Base-by-base conservation (phyloP, 140 eudicot genomes). In the Flaveria floridana region DNA sequence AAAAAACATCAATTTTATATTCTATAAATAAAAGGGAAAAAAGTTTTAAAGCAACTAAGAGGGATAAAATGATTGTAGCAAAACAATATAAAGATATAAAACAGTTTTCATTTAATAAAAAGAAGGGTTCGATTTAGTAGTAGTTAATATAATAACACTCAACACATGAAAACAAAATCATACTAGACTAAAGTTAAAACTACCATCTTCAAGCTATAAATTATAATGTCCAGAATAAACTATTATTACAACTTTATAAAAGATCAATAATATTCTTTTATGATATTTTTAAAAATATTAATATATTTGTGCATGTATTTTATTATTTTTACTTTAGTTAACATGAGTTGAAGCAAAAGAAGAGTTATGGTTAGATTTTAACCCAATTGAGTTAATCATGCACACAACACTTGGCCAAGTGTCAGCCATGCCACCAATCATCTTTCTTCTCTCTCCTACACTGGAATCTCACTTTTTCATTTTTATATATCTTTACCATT, bases 371-470 rank as follows among this genome's bases (percentile, higher is more conserved):
- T 78, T 71, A 78, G 46, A 48, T 73, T 65, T 65, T 59, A 72
- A 51, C 68, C 79, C 71, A 73, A 1, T 12, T 56, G 70, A 73
- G 83, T 79, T 79, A 73, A 65, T 79, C 75, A 73, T 65, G 65
- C 46, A 0, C 79, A 73, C 65, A 66, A 79, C 83, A 79, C 83
- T 79, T 79, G 83, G 83, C 83, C 83, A 73, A 73, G 75, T 73
- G 83, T 79, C 83, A 79, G 83, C 83, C 83, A 79, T 79, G 83
- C 79, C 46, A 73, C 83, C 75, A 65, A 53, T 79, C 75, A 65
- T 70, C 63, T 55, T 42, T 67, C 71, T 55, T 65, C 83, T 73
- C 74, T 73, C 64, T 79, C 79, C 75, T 58, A 78, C 74, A 53
- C 19, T 55, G 55, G 79, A 79, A 73, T 73, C 75, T 73, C 65